Percentiles rank a stretch among this genome's conserved stretches.
These are phyloP conservation scores for Neopestalotiopsis sp. DNA, from an alignment of 2,329 filamentous ascomycete species.

Conservation along the genomic window DNA sequence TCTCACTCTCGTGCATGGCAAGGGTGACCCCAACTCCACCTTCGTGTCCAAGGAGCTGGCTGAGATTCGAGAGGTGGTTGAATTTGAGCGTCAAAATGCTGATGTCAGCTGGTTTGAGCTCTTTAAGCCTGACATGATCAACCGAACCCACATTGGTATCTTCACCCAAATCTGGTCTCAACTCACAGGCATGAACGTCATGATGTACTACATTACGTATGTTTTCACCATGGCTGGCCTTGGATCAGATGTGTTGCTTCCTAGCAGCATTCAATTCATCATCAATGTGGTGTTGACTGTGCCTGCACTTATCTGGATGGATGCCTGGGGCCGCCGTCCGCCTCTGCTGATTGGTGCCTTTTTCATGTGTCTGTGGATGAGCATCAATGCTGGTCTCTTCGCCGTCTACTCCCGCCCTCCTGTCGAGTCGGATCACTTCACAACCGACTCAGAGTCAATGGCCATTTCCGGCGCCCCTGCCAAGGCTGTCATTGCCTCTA, in stretches of 20 bases:
- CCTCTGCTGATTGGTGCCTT: slow-evolving; percentile 70
- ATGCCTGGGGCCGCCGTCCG: slow-evolving; percentile 75
- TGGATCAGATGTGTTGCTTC: slow-evolving; percentile 63
- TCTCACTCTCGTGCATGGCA: slow-evolving; percentile 63
- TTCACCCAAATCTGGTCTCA: slow-evolving; percentile 81
- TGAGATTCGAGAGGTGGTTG: slow-evolving; percentile 76
- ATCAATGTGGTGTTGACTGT: slow-evolving; percentile 84
- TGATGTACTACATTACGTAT: slow-evolving; percentile 75
- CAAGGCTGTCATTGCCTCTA: slow-evolving; percentile 68
- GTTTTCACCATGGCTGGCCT: slow-evolving; percentile 76
- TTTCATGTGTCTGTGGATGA: slow-evolving; percentile 63
- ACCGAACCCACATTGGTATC: slow-evolving; percentile 73
- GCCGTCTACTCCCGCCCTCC: slow-evolving; percentile 46
- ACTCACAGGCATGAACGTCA: slow-evolving; percentile 78
- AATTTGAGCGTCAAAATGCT: slow-evolving; percentile 73
- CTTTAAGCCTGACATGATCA: slow-evolving; percentile 75
- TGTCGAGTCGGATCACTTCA: slow-evolving; percentile 38
- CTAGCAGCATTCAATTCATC: slow-evolving; percentile 75
- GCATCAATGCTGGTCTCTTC: slow-evolving; percentile 52
- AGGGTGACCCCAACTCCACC: slow-evolving; percentile 67
- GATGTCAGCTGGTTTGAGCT: slow-evolving; percentile 76
- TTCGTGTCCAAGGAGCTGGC: slow-evolving; percentile 72
- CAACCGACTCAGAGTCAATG: slow-evolving; percentile 50
- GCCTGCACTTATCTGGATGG: slow-evolving; percentile 76
- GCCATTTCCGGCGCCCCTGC: slow-evolving; percentile 53